A percentile compares a stretch with the other conserved stretches of the same genome.
phyloP scores from a whole-genome alignment of 169 alveolate species.

The Plasmodium yoelii region DNA sequence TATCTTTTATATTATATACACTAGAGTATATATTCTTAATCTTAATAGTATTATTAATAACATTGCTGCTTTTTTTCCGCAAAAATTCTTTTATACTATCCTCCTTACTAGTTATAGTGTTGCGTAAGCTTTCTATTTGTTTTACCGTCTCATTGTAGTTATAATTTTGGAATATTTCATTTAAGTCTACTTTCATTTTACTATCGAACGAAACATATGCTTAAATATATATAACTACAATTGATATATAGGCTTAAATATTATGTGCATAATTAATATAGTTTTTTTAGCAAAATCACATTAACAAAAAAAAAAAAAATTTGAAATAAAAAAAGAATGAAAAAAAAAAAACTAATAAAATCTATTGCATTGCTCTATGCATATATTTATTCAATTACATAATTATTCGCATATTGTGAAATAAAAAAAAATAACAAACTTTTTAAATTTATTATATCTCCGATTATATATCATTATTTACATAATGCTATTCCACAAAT shows the following conservation, averaged over 20 bases:
- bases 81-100: slow-evolving; percentile 59
- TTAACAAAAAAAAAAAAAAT: no score
- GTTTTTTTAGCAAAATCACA: no score
- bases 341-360: no score
- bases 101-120: slow-evolving; percentile 38
- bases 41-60: slow-evolving; percentile 65
- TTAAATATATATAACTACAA: neutral
- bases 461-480: no score
- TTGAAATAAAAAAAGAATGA: no score
- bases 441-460: no score
- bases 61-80: slow-evolving; percentile 46
- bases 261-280: no score
- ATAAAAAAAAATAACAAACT: no score
- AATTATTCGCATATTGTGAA: no score
- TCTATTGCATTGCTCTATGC: no score
- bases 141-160: slow-evolving; percentile 43
- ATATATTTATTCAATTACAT: no score
- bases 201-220: neutral
- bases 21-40: slow-evolving; percentile 67
- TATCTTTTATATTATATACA: slow-evolving; percentile 60
- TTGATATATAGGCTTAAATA: neutral
- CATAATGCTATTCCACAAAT: no score
- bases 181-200: slow-evolving; percentile 55
- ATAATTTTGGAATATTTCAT: slow-evolving; percentile 37
- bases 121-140: slow-evolving; percentile 17